Percentiles rank a stretch among this genome's conserved stretches.
These are phyloP conservation scores for Pachysandra terminalis DNA, from an alignment of 164 flowering plant species.

Conservation along the genomic window DNA sequence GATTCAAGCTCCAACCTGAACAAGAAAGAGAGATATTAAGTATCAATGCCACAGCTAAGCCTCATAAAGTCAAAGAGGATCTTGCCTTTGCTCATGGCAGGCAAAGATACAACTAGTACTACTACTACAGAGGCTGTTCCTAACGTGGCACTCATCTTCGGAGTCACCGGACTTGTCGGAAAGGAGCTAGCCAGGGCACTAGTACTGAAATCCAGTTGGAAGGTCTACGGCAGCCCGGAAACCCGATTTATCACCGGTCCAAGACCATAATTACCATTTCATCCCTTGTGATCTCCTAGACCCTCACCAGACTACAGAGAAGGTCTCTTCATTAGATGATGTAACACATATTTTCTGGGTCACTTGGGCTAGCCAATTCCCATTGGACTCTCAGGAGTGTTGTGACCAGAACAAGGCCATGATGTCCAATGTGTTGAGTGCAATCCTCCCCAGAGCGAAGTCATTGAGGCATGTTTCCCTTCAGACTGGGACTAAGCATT, in stretches of 20 bases:
- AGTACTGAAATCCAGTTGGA: conserved; percentile 38
- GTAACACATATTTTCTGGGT: conserved; percentile 85
- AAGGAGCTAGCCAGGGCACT: conserved; percentile 58
- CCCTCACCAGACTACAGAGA: conserved; percentile 36
- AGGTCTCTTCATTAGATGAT: conserved; percentile 43
- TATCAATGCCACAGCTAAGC: not conserved
- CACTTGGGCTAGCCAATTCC: conserved; percentile 74
- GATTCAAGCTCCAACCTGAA: too few relatives aligned
- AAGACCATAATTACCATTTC: conserved; percentile 40
- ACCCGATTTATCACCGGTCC: conserved; percentile 17
- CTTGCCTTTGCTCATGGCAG: conserved; percentile 7
- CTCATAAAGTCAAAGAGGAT: not conserved
- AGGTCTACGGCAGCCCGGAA: conserved; percentile 69
- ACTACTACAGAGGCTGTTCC: not conserved
- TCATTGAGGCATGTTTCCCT: conserved; percentile 67
- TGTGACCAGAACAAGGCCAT: conserved; percentile 62
- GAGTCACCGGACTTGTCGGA: conserved; percentile 85
- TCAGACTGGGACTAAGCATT: conserved; percentile 86
- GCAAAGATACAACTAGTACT: not conserved
- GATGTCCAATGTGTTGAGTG: conserved; percentile 66
- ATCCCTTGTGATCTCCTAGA: conserved; percentile 74
- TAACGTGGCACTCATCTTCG: conserved; percentile 65
- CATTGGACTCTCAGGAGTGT: conserved; percentile 46
- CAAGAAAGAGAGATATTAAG: too few relatives aligned
- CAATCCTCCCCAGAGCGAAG: conserved; percentile 46